Percentiles rank a stretch among this genome's conserved stretches.
Conservation (phyloP, 73 alveolate genomes). For the Stentor coeruleus region DNA sequence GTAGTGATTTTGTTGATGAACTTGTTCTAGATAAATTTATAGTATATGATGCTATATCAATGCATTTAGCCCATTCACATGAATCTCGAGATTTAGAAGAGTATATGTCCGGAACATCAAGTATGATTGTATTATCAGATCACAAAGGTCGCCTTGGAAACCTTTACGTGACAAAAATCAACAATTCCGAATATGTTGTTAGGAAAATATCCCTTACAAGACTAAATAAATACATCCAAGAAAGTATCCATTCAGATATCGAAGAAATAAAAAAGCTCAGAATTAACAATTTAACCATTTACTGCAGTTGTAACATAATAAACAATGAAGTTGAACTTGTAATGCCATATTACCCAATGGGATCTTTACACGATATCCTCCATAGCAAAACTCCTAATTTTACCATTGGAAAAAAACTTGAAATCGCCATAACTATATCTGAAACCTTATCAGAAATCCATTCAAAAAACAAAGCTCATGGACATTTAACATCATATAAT, state of each 20-base stretch:
- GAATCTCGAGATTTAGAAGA: background rate
- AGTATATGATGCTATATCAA: background rate
- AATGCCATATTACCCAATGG: background rate
- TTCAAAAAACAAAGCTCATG: constrained; percentile 25
- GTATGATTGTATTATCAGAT: background rate
- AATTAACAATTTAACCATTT: background rate
- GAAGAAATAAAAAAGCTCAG: background rate
- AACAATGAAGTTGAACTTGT: background rate
- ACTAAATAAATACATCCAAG: background rate
- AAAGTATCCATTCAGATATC: background rate
- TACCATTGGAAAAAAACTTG: background rate
- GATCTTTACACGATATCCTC: background rate
- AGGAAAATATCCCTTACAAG: background rate
- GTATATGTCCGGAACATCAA: background rate
- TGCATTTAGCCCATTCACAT: background rate
- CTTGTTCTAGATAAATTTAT: background rate
- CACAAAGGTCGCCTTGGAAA: constrained; percentile 7
- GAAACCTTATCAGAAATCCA: background rate
- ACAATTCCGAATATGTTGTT: background rate
- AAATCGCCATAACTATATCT: constrained; percentile 1
- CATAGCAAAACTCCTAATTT: constrained; percentile 8
- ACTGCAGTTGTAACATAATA: background rate
- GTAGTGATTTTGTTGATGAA: background rate
- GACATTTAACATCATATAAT: constrained; percentile 23
- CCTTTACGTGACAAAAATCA: background rate